phyloP scores from a whole-genome alignment of 192 early-diverging fungal species.

The Coemansia asiatica region DNA sequence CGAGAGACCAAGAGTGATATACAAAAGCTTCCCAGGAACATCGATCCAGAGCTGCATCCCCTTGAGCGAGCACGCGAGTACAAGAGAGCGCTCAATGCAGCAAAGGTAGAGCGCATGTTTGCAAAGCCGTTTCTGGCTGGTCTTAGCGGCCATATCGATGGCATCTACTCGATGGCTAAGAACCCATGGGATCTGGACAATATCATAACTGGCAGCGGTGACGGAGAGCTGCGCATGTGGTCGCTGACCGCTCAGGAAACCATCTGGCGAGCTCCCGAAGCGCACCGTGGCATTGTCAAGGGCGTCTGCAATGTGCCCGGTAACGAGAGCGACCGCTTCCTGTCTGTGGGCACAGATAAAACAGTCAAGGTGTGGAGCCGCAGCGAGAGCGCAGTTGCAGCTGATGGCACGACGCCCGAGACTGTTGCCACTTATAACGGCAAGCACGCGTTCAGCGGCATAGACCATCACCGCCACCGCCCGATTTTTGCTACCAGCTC shows the following conservation, averaged over 20 bases:
- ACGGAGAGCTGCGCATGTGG: slow-evolving; percentile 96
- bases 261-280: slow-evolving; percentile 68
- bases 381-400: slow-evolving; percentile 38
- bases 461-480: slow-evolving; percentile 88
- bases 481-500: slow-evolving; percentile 87
- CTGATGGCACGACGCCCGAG: slow-evolving; percentile 36
- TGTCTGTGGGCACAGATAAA: slow-evolving; percentile 94
- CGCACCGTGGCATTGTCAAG: slow-evolving; percentile 84
- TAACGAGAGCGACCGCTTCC: slow-evolving; percentile 62
- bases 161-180: slow-evolving; percentile 93
- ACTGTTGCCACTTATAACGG: slow-evolving; percentile 78
- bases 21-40: slow-evolving; percentile 83
- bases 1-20: slow-evolving; percentile 86
- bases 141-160: slow-evolving; percentile 89
- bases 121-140: slow-evolving; percentile 95
- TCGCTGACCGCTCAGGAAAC: slow-evolving; percentile 74
- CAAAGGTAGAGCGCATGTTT: slow-evolving; percentile 93
- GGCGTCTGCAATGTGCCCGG: slow-evolving; percentile 76
- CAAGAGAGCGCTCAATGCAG: slow-evolving; percentile 89
- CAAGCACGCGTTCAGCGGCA: slow-evolving; percentile 75
- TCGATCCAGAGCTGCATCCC: slow-evolving; percentile 87
- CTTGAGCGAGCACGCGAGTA: slow-evolving; percentile 96
- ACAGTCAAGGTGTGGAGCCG: slow-evolving; percentile 92
- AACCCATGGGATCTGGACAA: slow-evolving; percentile 84
- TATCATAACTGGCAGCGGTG: slow-evolving; percentile 87